Evolutionary conservation across 2,329 filamentous ascomycete genomes (phyloP), one percentile per base, ranked within the genome.

Genomic region (Cladosporium sp.): DNA sequence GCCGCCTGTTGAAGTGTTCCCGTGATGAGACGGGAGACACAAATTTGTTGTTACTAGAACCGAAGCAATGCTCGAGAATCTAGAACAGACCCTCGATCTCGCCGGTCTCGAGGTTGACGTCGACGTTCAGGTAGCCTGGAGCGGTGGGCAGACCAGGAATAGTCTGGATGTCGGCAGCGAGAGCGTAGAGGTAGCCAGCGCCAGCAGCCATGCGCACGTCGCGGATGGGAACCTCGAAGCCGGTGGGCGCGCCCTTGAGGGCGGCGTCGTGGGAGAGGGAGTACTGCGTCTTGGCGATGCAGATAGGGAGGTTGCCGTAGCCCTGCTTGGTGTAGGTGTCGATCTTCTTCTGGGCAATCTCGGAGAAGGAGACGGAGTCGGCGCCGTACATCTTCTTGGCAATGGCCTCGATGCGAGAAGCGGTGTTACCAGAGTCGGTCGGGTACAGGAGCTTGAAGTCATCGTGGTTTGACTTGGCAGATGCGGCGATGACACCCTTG

Each of bases 281-380:
- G 80, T 99, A 99, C 76, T 99, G 94, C 14, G 94, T 99, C 86
- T 99, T 99, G 63, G 94, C 94, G 65, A 97, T 85, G 74, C 94
- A 99, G 71, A 97, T 96, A 37, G 94, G 94, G 64, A 99, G 80
- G 74, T 96, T 91, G 20, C 88, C 89, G 69, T 93, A 95, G 47
- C 94, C 94, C 75, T 97, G 94, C 72, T 86, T 85, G 34, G 89
- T 92, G 77, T 97, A 99, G 7, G 88, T 92, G 72, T 97, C 92
- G 64, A 97, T 89, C 84, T 99, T 97, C 79, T 92, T 90, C 79
- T 95, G 91, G 0, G 94, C 94, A 54, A 94, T 82, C 74, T 96
- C 92, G 72, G 89, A 95, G 77, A 99, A 94, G 76, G 96, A 90
- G 61, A 97, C 92, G 60, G 85, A 86, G 3, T 82, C 85, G 11